These are phyloP conservation scores for cucumber (Cucumis sativus) DNA, from an alignment of 306 rosid genomes.

Conservation along the genomic window DNA sequence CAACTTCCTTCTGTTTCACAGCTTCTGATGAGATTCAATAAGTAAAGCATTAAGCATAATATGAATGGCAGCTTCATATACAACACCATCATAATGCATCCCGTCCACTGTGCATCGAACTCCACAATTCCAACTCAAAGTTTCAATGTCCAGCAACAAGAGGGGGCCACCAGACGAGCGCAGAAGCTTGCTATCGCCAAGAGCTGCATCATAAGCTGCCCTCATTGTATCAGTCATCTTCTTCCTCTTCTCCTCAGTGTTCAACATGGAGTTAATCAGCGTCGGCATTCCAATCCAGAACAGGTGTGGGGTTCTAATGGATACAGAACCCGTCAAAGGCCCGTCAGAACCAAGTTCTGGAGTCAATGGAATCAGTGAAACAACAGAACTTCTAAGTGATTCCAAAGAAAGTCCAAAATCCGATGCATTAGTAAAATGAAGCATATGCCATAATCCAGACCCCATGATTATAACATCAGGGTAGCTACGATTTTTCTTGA, in stretches of 20 bases:
- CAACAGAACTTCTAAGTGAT: constrained; percentile 31
- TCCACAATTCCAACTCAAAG: constrained; percentile 93
- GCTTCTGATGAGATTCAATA: constrained; percentile 88
- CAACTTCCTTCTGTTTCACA: constrained; percentile 31
- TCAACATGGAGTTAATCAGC: constrained; percentile 72
- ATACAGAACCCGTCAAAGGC: constrained; percentile 25
- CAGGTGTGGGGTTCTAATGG: constrained; percentile 51
- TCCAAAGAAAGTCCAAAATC: constrained; percentile 34
- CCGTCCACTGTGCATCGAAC: constrained; percentile 83
- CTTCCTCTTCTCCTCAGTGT: constrained; percentile 73
- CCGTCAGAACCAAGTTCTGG: constrained; percentile 33
- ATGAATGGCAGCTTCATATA: constrained; percentile 76
- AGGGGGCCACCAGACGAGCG: constrained; percentile 60
- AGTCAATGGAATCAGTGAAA: constrained; percentile 40
- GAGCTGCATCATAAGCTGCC: constrained; percentile 41
- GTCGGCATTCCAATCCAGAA: constrained; percentile 87
- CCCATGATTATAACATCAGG: constrained; percentile 83
- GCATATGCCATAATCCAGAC: constrained; percentile 85
- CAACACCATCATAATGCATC: constrained; percentile 67
- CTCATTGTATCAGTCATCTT: constrained; percentile 63
- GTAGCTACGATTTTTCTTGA: constrained; percentile 37
- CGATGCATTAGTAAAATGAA: constrained; percentile 50
- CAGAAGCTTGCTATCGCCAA: constrained; percentile 40
- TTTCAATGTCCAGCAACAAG: constrained; percentile 52
- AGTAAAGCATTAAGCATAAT: constrained; percentile 79